Evolutionary conservation across 257 asterid genomes (phyloP).

Genomic region (Orobanche coerulescens): DNA sequence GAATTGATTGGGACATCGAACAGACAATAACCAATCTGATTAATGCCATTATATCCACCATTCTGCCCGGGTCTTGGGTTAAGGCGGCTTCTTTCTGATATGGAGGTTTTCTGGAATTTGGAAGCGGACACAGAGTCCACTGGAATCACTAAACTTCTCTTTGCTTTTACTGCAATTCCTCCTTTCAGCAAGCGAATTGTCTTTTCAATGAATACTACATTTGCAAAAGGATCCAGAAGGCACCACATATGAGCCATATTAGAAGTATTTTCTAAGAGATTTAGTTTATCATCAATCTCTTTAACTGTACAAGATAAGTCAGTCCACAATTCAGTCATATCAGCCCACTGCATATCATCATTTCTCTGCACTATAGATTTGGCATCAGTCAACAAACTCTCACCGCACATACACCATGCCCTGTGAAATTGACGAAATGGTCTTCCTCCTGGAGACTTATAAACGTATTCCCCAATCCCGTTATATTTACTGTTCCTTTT

Average conservation of each 20-base stretch:
- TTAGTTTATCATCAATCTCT: conserved; percentile 57
- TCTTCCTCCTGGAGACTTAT: conserved; percentile 83
- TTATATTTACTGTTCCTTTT: conserved; percentile 67
- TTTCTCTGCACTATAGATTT: conserved; percentile 31
- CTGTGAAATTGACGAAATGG: conserved; percentile 89
- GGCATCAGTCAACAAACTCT: conserved; percentile 49
- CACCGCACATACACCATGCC: conserved; percentile 89
- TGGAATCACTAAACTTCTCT: conserved; percentile 48
- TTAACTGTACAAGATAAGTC: conserved; percentile 52
- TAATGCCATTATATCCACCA: conserved; percentile 40
- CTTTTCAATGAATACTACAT: conserved; percentile 79
- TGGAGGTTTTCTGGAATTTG: conserved; percentile 40
- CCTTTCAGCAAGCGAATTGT: conserved; percentile 66
- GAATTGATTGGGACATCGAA: conserved; percentile 64
- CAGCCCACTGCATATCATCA: conserved; percentile 61
- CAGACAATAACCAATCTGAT: conserved; percentile 33
- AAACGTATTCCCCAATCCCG: conserved; percentile 87
- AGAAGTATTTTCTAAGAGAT: conserved; percentile 42
- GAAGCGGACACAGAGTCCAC: conserved; percentile 39
- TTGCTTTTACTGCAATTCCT: conserved; percentile 63
- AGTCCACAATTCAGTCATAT: conserved; percentile 54
- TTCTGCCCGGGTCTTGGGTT: conserved; percentile 27
- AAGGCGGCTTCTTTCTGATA: conserved; percentile 30
- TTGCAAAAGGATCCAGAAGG: conserved; percentile 91
- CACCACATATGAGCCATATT: conserved; percentile 76